Evolutionary conservation across 345 rosid species (phyloP).

Genomic region (Pseudoturritis turrita): DNA sequence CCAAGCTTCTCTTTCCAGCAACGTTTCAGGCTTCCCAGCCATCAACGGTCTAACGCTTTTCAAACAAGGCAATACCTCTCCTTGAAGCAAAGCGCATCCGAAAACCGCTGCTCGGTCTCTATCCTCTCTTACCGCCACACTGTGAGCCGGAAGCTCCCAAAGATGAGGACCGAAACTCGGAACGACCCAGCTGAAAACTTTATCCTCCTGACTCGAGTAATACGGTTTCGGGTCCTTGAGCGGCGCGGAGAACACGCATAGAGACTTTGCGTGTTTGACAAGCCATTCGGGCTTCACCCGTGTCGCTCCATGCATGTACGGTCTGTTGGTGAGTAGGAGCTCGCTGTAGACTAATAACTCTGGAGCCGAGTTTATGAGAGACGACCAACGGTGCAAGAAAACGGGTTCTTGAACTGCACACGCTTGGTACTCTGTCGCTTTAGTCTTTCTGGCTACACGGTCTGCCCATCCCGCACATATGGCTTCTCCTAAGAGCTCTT

Average conservation of each 20-base stretch:
- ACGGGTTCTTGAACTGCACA: conserved; percentile 64
- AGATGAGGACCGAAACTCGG: conserved; percentile 64
- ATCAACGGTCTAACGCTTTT: conserved; percentile 36
- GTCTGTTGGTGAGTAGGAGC: conserved; percentile 60
- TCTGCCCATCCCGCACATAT: conserved; percentile 97
- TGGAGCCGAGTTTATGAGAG: conserved; percentile 61
- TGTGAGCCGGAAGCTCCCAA: conserved; percentile 71
- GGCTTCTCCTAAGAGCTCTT: conserved; percentile 69
- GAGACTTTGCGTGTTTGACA: conserved; percentile 50
- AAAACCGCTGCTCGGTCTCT: conserved; percentile 45
- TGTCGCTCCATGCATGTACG: conserved; percentile 87
- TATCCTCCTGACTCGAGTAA: conserved; percentile 53
- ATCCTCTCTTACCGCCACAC: conserved; percentile 29
- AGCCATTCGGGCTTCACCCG: conserved; percentile 78
- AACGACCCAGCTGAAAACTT: conserved; percentile 48
- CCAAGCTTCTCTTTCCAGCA: conserved; percentile 52
- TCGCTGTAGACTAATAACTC: conserved; percentile 83
- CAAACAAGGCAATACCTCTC: conserved; percentile 71
- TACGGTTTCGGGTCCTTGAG: conserved; percentile 58
- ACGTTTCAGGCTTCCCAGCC: conserved; percentile 54
- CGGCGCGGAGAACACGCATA: conserved; percentile 55
- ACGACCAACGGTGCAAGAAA: conserved; percentile 76
- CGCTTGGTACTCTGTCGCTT: conserved; percentile 58
- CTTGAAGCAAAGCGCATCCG: conserved; percentile 73
- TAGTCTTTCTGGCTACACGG: conserved; percentile 71